phyloP scores from a whole-genome alignment of 2,329 filamentous ascomycete genomes.

The Penicillium aurantiogriseum region DNA sequence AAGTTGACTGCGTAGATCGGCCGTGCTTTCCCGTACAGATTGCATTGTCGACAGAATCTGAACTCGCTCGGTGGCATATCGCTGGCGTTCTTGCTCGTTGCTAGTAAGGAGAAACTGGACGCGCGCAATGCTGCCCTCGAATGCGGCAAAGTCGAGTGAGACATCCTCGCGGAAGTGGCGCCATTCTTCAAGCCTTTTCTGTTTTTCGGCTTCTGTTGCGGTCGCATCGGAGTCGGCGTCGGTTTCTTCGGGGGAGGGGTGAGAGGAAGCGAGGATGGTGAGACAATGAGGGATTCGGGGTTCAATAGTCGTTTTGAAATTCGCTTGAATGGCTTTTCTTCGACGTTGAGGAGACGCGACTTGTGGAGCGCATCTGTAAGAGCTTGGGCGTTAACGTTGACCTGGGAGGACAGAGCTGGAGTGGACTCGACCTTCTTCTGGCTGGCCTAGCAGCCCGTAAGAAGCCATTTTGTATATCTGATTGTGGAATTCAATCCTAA shows the following conservation, averaged over 20 bases:
- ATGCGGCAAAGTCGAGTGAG: slow-evolving; percentile 81
- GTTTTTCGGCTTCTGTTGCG: slow-evolving; percentile 46
- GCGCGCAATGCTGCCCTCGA: slow-evolving; percentile 81
- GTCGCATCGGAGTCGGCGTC: slow-evolving; percentile 45
- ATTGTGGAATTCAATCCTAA: background rate
- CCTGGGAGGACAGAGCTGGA: slow-evolving; percentile 5
- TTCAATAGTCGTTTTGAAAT: slow-evolving; percentile 77
- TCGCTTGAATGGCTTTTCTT: slow-evolving; percentile 88
- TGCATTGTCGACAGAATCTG: slow-evolving; percentile 77
- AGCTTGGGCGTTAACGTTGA: slow-evolving; percentile 20
- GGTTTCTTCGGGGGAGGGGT: slow-evolving; percentile 66
- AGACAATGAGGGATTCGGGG: slow-evolving; percentile 62
- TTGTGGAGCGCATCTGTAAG: slow-evolving; percentile 75
- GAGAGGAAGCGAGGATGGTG: slow-evolving; percentile 55
- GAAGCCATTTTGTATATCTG: slow-evolving; percentile 46
- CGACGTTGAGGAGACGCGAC: slow-evolving; percentile 78
- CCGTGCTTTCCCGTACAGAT: slow-evolving; percentile 71
- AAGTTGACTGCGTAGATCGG: slow-evolving; percentile 69
- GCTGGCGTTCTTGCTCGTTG: slow-evolving; percentile 77
- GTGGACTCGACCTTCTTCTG: slow-evolving; percentile 51
- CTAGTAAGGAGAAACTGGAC: slow-evolving; percentile 83
- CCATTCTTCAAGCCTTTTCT: slow-evolving; percentile 56
- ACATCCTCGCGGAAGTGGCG: slow-evolving; percentile 78
- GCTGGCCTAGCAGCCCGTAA: slow-evolving; percentile 70
- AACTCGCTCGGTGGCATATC: slow-evolving; percentile 77